phyloP scores from a whole-genome alignment of 257 asterid species.

The Scutellaria baicalensis region DNA sequence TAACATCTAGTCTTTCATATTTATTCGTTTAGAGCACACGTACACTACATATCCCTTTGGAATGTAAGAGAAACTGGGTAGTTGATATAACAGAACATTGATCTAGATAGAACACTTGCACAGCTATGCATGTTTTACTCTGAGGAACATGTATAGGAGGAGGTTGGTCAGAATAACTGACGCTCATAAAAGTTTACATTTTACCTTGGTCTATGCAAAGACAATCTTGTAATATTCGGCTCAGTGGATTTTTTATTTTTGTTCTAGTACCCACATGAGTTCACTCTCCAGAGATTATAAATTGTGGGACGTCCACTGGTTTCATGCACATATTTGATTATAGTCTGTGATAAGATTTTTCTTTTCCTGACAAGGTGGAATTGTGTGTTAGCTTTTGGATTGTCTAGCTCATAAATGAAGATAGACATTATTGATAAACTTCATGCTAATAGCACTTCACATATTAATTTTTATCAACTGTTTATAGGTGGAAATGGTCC shows the following conservation, averaged over 20 bases:
- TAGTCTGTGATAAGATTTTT: not conserved
- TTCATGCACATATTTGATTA: not conserved
- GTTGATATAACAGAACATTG: not conserved
- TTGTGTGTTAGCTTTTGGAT: not conserved
- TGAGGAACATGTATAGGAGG: not conserved
- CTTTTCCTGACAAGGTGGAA: not conserved
- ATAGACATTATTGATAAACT: not conserved
- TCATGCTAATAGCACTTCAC: constrained; percentile 4
- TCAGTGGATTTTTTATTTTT: not conserved
- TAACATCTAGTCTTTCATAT: not conserved
- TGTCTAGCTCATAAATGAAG: not conserved
- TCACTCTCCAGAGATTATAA: not conserved
- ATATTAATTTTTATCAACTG: constrained; percentile 8
- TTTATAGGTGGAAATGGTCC: constrained; percentile 94
- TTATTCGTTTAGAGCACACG: too few species aligned
- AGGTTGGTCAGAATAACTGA: not conserved
- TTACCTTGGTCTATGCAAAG: not conserved
- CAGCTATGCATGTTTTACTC: not conserved
- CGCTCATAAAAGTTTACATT: not conserved
- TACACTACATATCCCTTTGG: not conserved
- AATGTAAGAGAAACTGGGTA: not conserved
- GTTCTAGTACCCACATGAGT: not conserved
- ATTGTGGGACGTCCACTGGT: not conserved
- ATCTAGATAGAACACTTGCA: not conserved
- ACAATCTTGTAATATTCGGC: not conserved